These are phyloP conservation scores for Yamadazyma triangularis DNA, from an alignment of 1,139 yeast species.

Conservation along the genomic window DNA sequence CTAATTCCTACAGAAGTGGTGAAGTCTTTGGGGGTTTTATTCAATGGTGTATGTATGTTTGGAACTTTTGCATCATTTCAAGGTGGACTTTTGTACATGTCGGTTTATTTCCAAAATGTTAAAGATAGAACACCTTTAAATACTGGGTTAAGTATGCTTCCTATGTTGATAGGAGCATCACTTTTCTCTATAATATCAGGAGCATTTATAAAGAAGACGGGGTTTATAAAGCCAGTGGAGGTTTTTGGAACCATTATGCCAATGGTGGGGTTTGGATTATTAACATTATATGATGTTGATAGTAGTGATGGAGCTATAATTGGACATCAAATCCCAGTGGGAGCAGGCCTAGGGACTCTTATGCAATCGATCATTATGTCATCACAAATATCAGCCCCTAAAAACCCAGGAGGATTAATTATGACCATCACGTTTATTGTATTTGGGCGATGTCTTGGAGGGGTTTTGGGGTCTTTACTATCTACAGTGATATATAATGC, in stretches of 20 bases:
- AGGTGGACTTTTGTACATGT: slow-evolving; percentile 20
- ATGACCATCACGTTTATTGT: slow-evolving; percentile 31
- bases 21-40: slow-evolving; percentile 18
- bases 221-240: slow-evolving; percentile 27
- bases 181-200: slow-evolving; percentile 27
- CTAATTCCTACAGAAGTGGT: slow-evolving; percentile 25
- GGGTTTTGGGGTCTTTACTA: slow-evolving; percentile 27
- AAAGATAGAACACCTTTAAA: slow-evolving; percentile 27
- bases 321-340: slow-evolving; percentile 31
- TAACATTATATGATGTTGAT: slow-evolving; percentile 27
- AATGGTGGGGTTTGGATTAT: slow-evolving; percentile 32
- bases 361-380: slow-evolving; percentile 27
- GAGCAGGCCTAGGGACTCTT: slow-evolving; percentile 25
- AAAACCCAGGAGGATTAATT: slow-evolving; percentile 32
- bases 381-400: slow-evolving; percentile 33
- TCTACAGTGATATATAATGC: slow-evolving; percentile 33
- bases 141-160: slow-evolving; percentile 37
- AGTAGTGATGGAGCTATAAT: slow-evolving; percentile 24
- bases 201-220: slow-evolving; percentile 23
- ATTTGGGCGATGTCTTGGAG: slow-evolving; percentile 28
- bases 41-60: slow-evolving; percentile 18
- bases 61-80: slow-evolving; percentile 24
- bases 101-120: slow-evolving; percentile 38
- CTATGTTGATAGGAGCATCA: slow-evolving; percentile 32
- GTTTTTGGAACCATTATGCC: slow-evolving; percentile 22